phyloP scores from a whole-genome alignment of 176 grass and related monocot genomes.

The Guadua angustifolia region DNA sequence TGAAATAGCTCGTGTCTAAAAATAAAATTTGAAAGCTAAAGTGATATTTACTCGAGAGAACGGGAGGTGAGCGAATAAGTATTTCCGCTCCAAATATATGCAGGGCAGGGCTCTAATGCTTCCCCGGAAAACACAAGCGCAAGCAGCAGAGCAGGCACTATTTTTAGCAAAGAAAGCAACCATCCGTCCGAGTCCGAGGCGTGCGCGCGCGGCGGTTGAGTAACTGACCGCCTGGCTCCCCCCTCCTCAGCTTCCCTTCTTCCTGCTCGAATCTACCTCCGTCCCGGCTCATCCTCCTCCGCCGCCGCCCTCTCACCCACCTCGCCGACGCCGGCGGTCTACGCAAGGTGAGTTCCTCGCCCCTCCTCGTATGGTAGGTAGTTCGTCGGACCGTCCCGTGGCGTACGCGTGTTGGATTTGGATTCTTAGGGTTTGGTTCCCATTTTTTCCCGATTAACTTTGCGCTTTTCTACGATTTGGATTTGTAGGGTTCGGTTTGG shows the following conservation, averaged over 20 bases:
- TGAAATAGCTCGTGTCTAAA: too few relatives aligned
- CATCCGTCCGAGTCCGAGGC: not conserved
- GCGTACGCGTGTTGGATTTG: not conserved
- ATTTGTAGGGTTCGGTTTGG: slow-evolving; percentile 36
- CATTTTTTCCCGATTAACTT: not conserved
- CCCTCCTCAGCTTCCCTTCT: not conserved
- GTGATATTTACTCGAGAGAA: too few relatives aligned
- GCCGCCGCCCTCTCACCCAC: not conserved
- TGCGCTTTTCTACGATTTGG: slow-evolving; percentile 16
- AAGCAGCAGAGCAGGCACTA: not conserved
- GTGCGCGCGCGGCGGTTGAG: not conserved
- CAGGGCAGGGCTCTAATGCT: too few relatives aligned
- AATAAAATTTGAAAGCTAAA: too few relatives aligned
- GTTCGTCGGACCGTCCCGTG: not conserved
- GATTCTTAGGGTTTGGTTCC: slow-evolving; percentile 37
- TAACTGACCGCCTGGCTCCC: not conserved
- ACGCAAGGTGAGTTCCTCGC: slow-evolving; percentile 5
- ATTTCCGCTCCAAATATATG: too few relatives aligned
- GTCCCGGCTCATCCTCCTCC: too few relatives aligned
- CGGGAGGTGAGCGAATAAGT: too few relatives aligned
- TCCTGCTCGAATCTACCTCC: not conserved
- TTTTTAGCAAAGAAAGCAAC: not conserved
- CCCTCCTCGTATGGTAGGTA: not conserved
- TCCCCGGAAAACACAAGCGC: too few relatives aligned
- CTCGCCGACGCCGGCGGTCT: not conserved